phyloP scores from a whole-genome alignment of 1,284 basidiomycete species.

The Schizophyllum amplum region DNA sequence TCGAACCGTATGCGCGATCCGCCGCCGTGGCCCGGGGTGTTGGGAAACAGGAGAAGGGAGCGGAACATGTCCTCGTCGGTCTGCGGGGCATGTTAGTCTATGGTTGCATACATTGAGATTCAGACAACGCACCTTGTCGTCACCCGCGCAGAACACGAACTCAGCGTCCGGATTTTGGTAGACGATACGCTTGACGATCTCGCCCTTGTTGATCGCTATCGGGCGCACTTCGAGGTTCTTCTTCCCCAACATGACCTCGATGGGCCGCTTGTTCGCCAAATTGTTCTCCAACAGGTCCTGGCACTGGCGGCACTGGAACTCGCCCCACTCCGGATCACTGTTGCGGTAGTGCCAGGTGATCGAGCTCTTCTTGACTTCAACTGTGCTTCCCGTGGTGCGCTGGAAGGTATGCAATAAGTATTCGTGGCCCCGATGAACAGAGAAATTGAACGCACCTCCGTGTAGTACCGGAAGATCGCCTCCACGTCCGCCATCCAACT shows the following conservation, averaged over 20 bases:
- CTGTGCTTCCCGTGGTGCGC: conserved; percentile 90
- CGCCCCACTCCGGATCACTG: conserved; percentile 91
- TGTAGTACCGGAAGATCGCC: conserved; percentile 95
- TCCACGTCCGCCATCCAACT: conserved; percentile 95
- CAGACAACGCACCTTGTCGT: conserved; percentile 74
- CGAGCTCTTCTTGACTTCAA: conserved; percentile 94
- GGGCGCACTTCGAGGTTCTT: conserved; percentile 98
- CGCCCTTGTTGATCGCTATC: conserved; percentile 94
- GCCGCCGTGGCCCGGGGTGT: conserved; percentile 16
- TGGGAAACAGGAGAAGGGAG: conserved; percentile 62
- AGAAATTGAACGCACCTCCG: conserved; percentile 49
- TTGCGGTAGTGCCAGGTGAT: conserved; percentile 98
- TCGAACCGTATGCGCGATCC: conserved; percentile 32
- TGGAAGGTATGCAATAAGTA: conserved; percentile 14
- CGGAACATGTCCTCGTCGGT: conserved; percentile 98
- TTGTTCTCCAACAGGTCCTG: conserved; percentile 95
- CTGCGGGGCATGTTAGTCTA: conserved; percentile 21
- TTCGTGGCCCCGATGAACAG: conserved; percentile 3
- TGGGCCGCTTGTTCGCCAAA: conserved; percentile 79
- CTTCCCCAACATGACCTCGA: conserved; percentile 92
- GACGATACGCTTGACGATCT: conserved; percentile 91
- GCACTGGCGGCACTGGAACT: conserved; percentile 93
- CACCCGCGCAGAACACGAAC: conserved; percentile 95
- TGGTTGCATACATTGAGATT: not conserved
- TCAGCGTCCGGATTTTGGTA: conserved; percentile 91